Evolutionary conservation across 352 stramenopile genomes (phyloP), one percentile per base, ranked within the genome.

Genomic region (Phytophthora hybrid): DNA sequence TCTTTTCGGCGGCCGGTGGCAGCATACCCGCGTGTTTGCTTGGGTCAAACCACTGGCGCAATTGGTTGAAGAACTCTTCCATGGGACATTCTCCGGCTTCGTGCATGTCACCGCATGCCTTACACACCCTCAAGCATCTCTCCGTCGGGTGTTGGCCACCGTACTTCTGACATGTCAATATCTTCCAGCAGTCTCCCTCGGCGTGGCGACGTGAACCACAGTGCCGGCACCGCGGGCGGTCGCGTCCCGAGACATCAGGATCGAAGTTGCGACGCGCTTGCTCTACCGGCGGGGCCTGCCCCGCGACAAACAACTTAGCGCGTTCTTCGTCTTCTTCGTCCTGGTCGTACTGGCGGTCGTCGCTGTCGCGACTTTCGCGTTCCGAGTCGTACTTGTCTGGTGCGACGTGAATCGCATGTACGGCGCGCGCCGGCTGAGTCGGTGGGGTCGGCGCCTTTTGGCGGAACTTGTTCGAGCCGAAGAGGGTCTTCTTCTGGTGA

Each of bases 311-410:
- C 19, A 55, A 16, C 23, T 59, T 59, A 21, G 34, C 62, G 1
- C 51, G 62, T 37, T 69, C 62, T 47, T 66, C 62, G 5, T 56
- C 62, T 2, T 56, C 52, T 5, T 52, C 52, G 53, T 69, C 52
- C 34, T 61, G 62, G 4, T 69, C 37, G 39, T 56, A 69, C 21
- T 37, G 4, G 47, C 46, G 52, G 21, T 55, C 47, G 10, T 70
- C 26, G 26, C 39, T 63, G n/a, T 63, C 32, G 9, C 21, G 19
- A 11, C 29, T 46, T 14, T 63, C 53, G 9, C 23, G n/a, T 46
- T 14, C 55, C 21, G 56, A 59, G 56, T 69, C 52, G 9, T 52
- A 41, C 3, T 14, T 23, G 13, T 49, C n/a, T 1, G 53, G 9
- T 2, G 39, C n/a, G 14, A 32, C 7, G 3, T 69, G 62, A 21